Evolutionary conservation across 495 filamentous ascomycete genomes (phyloP).

Genomic region (Penicillium lividum): DNA sequence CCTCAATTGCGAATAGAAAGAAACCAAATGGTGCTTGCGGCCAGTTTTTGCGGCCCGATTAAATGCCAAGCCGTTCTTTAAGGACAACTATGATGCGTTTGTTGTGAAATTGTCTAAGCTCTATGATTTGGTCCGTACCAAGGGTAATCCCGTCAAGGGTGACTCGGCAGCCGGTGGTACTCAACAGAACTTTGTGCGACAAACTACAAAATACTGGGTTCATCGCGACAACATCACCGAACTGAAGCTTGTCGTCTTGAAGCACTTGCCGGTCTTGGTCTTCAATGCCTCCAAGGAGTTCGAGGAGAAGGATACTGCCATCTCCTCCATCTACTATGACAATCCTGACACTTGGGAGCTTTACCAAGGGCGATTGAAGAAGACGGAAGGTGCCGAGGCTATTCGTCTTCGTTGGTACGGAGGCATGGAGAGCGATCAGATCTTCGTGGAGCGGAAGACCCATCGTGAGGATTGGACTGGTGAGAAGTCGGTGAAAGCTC

Average conservation of each 20-base stretch:
- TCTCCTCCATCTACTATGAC: slow-evolving; percentile 98
- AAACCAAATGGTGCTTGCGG: slow-evolving; percentile 89
- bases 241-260: slow-evolving; percentile 93
- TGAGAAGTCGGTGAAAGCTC: slow-evolving; percentile 97
- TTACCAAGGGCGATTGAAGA: slow-evolving; percentile 91
- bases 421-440: slow-evolving; percentile 88
- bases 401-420: slow-evolving; percentile 98
- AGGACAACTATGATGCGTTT: slow-evolving; percentile 96
- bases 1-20: slow-evolving; percentile 60
- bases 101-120: slow-evolving; percentile 94
- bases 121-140: slow-evolving; percentile 90
- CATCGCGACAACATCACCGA: slow-evolving; percentile 99
- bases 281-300: slow-evolving; percentile 99
- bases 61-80: slow-evolving; percentile 96
- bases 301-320: slow-evolving; percentile 82
- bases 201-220: slow-evolving; percentile 99
- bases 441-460: slow-evolving; percentile 97
- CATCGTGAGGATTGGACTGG: slow-evolving; percentile 99
- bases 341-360: slow-evolving; percentile 91
- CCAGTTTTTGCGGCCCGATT: slow-evolving; percentile 92
- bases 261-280: slow-evolving; percentile 95
- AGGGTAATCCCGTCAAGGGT: slow-evolving; percentile 88
- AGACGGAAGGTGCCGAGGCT: slow-evolving; percentile 96
- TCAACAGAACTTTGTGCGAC: slow-evolving; percentile 94
- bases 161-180: slow-evolving; percentile 87